phyloP scores from a whole-genome alignment of 352 stramenopile genomes.

The Phytopythium chamaehyphon region DNA sequence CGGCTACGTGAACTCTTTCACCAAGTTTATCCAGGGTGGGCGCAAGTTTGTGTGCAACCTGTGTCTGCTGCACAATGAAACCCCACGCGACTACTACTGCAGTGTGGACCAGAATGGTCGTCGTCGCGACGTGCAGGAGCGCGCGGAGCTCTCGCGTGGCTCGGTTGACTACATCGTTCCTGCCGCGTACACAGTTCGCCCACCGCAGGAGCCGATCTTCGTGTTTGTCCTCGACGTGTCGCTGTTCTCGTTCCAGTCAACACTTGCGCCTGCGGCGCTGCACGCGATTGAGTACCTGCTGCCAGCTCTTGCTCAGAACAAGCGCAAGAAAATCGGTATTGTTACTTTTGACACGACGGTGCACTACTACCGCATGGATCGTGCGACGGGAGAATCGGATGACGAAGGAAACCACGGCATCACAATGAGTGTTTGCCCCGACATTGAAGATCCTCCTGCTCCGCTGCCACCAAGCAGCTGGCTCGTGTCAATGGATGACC shows the following conservation, averaged over 20 bases:
- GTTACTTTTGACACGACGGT: conserved; percentile 81
- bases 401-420: conserved; percentile 40
- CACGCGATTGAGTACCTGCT: conserved; percentile 80
- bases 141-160: conserved; percentile 71
- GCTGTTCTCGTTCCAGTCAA: conserved; percentile 78
- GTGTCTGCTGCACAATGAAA: conserved; percentile 81
- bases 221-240: conserved; percentile 88
- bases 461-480: conserved; percentile 71
- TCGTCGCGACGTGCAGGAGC: conserved; percentile 75
- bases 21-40: conserved; percentile 80
- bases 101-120: conserved; percentile 83
- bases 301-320: conserved; percentile 69
- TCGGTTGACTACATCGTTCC: conserved; percentile 87
- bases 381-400: conserved; percentile 13
- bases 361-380: conserved; percentile 86
- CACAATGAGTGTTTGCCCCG: conserved; percentile 70
- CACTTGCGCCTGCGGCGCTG: conserved; percentile 51
- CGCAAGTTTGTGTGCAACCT: conserved; percentile 90
- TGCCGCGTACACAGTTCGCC: conserved; percentile 74
- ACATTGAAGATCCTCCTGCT: conserved; percentile 76
- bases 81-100: conserved; percentile 84
- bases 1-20: conserved; percentile 88
- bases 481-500: conserved; percentile 82
- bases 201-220: conserved; percentile 81
- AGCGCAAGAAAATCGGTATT: conserved; percentile 86